Conservation (phyloP, 441 rosid genomes). For the Omphalea diandra region DNA sequence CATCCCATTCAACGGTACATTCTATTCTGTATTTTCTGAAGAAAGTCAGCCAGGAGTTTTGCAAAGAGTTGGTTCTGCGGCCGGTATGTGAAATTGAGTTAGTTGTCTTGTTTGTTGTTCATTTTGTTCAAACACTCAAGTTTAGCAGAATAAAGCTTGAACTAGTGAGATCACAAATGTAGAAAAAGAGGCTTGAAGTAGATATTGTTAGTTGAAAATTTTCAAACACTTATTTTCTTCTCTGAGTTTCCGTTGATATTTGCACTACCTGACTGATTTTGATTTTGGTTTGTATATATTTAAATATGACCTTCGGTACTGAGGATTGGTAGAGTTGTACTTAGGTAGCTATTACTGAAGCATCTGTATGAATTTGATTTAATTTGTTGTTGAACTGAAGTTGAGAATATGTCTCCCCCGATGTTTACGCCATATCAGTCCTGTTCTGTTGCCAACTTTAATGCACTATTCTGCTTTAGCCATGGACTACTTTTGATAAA, state of each 20-base stretch:
- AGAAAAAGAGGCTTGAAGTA: not conserved
- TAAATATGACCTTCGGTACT: not conserved
- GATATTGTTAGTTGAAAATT: not conserved
- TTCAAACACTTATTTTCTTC: not conserved
- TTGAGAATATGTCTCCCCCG: not conserved
- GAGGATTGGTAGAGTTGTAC: not conserved
- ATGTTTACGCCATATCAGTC: not conserved
- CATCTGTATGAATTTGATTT: not conserved
- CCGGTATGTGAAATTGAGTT: constrained; percentile 54
- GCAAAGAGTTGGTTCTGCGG: constrained; percentile 94
- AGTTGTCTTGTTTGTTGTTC: constrained; percentile 7
- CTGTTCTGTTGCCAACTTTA: not conserved
- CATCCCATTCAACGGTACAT: constrained; percentile 39
- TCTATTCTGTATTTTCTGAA: constrained; percentile 57
- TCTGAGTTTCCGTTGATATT: not conserved
- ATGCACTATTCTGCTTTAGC: not conserved
- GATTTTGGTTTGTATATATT: not conserved
- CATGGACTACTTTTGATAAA: not conserved
- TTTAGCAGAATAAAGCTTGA: not conserved
- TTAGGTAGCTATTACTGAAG: not conserved
- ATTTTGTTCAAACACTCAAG: constrained; percentile 7
- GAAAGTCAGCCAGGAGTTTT: constrained; percentile 74
- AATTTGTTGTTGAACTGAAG: constrained; percentile 10
- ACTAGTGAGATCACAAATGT: constrained; percentile 2
- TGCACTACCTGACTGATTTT: not conserved